Evolutionary conservation across 1,139 yeast genomes (phyloP).

Genomic region (Taiozyma onychis): DNA sequence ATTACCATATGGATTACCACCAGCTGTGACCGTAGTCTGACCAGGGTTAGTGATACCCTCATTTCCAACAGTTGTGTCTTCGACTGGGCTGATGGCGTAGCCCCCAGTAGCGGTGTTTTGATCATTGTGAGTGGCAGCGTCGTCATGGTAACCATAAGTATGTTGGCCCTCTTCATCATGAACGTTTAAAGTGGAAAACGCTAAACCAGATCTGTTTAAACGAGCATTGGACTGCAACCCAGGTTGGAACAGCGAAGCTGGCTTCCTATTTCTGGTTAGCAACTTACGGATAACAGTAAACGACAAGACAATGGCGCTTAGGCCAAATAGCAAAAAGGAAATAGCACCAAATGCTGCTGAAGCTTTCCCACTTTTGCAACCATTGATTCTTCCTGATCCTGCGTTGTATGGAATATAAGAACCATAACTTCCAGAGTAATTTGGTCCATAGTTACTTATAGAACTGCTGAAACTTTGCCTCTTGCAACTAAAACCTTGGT

Average conservation of each 20-base stretch:
- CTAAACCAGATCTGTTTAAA: slow-evolving; percentile 14
- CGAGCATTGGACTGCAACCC: slow-evolving; percentile 6
- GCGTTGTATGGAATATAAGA: not conserved
- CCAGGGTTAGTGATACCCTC: not conserved
- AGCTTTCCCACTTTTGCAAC: slow-evolving; percentile 28
- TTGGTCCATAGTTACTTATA: not conserved
- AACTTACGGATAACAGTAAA: slow-evolving; percentile 26
- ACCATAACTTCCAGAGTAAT: slow-evolving; percentile 1
- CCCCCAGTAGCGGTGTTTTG: not conserved
- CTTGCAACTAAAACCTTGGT: slow-evolving; percentile 11
- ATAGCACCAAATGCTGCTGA: slow-evolving; percentile 31
- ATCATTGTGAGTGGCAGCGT: not conserved
- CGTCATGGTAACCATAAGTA: not conserved
- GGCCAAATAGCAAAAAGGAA: slow-evolving; percentile 22
- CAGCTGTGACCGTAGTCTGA: not conserved
- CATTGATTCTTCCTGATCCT: slow-evolving; percentile 5
- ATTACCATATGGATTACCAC: not conserved
- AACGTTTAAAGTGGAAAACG: slow-evolving; percentile 7
- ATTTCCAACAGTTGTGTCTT: not conserved
- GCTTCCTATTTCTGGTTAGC: slow-evolving; percentile 11
- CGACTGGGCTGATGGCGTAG: not conserved
- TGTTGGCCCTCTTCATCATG: slow-evolving; percentile 5
- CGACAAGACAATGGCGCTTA: slow-evolving; percentile 22
- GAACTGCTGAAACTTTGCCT: not conserved
- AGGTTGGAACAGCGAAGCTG: slow-evolving; percentile 9